Evolutionary conservation across 148 eudicot genomes (phyloP), one percentile per base, ranked within the genome.

Genomic region (Mesembryanthemum crystallinum): DNA sequence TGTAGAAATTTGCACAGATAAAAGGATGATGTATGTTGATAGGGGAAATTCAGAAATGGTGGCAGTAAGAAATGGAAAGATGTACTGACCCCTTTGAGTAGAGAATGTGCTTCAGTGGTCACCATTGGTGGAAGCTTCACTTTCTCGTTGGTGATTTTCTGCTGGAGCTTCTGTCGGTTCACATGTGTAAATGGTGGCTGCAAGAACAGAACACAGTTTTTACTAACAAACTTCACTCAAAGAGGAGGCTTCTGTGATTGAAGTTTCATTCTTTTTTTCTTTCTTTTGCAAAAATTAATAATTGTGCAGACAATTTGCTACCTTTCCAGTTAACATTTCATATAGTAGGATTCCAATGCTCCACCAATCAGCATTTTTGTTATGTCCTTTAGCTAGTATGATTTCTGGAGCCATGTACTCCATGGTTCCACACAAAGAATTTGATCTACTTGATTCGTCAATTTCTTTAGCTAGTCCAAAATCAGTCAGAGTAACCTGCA

Each of bases 391-490:
- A 27, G 96, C 80, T 28, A 78, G 82, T 63, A 93, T 83, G 71
- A 93, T 93, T 78, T 93, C 96, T 37, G 97, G 98, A 81, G 98
- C 98, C 98, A 93, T 93, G 80, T 93, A 93, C 66, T 93, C 98
- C 57, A 92, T 85, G 49, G 98, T 93, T 80, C 98, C 98, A 81
- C 97, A 93, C 82, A 93, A 81, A 45, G 98, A 93, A 78, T 93
- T 93, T 65, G 97, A 86, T 85, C 96, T 72, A 79, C 94, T 87
- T 69, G 91, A 88, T 86, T 87, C 94, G 66, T 89, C 89, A 65
- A 91, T 91, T 85, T 93, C 97, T 80, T 93, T 93, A 33, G 98
- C 92, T 68, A 93, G 89, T 80, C 98, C 98, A 80, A 93, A 93
- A 89, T 93, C 97, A 71, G 98, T 91, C 30, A 93, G 84, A 85